Evolutionary conservation across 1,139 yeast species (phyloP), one percentile per base, ranked within the genome.

Genomic region (Suhomyces yuchorum): DNA sequence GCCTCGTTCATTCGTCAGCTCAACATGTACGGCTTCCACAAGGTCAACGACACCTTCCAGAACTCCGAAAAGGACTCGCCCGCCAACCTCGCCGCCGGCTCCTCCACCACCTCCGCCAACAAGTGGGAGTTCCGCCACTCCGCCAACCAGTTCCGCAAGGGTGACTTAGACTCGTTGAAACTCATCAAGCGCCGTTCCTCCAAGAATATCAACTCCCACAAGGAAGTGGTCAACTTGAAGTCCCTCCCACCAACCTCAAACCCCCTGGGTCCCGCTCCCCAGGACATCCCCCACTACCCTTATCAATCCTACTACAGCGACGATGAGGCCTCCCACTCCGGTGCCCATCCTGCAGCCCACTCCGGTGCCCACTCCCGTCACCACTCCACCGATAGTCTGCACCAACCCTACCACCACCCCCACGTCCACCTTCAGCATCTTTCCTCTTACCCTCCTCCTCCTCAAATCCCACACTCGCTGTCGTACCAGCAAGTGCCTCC

Each of bases 121-220:
- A 56, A 56, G 43, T 86, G 93, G 93, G 92, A 86, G 64, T 86
- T 86, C 61, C 77, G 82, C 46, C 93, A 86, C 61, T 76, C 84
- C 28, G 76, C 85, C 12, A 82, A 81, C 34, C 81, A 78, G 53
- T 86, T 86, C 64, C 74, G 80, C 51, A 82, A 80, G 56, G 91
- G 87, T 37, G 89, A 84, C 61, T 67, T 78, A 11, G 82, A 78
- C 42, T 70, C 81, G 20, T 65, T 86, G 46, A 78, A 79, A 52
- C 68, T 75, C 34, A 85, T 86, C 58, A 84, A 83, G 62, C 71
- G 93, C 59, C 65, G 91, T 47, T 78, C 86, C 8, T 79, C 85
- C 23, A 81, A 84, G 51, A 80, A 81, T 49, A 66, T 75, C 35
- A 66, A 67, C 52, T 57, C 68, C 23, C 77, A 70, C 49, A 72